Evolutionary conservation across 2,329 filamentous ascomycete genomes (phyloP).

Genomic region (Fusarium illudens): DNA sequence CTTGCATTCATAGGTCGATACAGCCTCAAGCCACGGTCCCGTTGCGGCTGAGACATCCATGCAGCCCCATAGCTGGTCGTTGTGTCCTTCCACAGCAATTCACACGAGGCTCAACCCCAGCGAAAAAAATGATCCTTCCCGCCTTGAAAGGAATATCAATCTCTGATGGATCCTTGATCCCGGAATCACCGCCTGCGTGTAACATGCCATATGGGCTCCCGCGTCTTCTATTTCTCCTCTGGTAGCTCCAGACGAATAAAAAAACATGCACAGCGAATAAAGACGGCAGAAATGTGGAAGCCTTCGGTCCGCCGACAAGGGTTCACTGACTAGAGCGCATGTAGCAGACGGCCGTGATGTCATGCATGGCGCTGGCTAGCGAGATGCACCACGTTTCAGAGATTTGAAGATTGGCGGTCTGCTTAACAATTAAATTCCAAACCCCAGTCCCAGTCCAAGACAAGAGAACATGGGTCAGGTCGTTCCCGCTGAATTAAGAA

Average conservation of each 20-base stretch:
- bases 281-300: not conserved
- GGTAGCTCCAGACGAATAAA: not conserved
- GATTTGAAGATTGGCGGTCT: slow-evolving; percentile 24
- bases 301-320: not conserved
- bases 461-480: not conserved
- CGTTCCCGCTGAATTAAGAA: not conserved
- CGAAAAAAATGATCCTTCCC: not conserved
- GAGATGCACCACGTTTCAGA: slow-evolving; percentile 14
- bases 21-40: not conserved
- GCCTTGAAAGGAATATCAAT: not conserved
- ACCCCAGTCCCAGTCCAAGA: not conserved
- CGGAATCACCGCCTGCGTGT: slow-evolving; percentile 32
- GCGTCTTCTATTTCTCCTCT: not conserved
- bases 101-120: not conserved
- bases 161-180: not conserved
- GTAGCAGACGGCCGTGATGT: slow-evolving; percentile 10
- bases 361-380: slow-evolving; percentile 13
- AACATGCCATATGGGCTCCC: slow-evolving; percentile 12
- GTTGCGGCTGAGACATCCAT: not conserved
- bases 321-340: not conserved
- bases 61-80: not conserved
- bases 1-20: not conserved
- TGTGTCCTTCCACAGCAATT: not conserved
- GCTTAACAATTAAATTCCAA: slow-evolving; percentile 38
- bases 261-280: not conserved